phyloP scores from a whole-genome alignment of 176 grass and related monocot genomes.

The Poa annua region DNA sequence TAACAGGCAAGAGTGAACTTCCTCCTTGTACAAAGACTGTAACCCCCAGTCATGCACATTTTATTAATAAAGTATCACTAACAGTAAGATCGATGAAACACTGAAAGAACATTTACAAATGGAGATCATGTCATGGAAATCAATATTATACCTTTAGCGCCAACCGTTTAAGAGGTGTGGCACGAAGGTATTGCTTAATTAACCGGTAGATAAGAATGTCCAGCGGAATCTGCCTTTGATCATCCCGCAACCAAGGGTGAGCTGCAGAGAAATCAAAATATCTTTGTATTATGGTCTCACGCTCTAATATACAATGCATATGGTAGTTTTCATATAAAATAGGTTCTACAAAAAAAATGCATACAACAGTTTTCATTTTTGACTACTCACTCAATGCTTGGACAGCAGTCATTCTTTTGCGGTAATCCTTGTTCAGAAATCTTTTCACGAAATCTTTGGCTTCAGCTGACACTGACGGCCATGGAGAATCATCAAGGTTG shows the following conservation, averaged over 20 bases:
- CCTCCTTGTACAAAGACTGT: background rate
- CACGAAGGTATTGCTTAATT: slow-evolving; percentile 92
- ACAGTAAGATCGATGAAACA: slow-evolving; percentile 31
- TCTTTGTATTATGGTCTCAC: slow-evolving; percentile 7
- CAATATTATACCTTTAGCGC: slow-evolving; percentile 66
- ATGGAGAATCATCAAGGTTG: slow-evolving; percentile 93
- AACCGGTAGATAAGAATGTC: slow-evolving; percentile 86
- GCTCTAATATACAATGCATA: slow-evolving; percentile 6
- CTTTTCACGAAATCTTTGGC: slow-evolving; percentile 99
- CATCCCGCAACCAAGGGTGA: slow-evolving; percentile 90
- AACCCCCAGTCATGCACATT: slow-evolving; percentile 16
- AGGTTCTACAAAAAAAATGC: background rate
- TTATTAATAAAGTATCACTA: slow-evolving; percentile 20
- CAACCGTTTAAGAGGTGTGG: slow-evolving; percentile 83
- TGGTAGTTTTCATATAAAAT: slow-evolving; percentile 4
- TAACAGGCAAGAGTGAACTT: background rate
- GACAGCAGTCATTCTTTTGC: slow-evolving; percentile 99
- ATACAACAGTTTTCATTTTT: background rate
- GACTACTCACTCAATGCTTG: slow-evolving; percentile 93
- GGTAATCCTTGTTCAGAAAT: slow-evolving; percentile 96
- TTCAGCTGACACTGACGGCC: slow-evolving; percentile 81
- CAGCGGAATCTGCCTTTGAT: slow-evolving; percentile 71
- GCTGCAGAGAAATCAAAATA: slow-evolving; percentile 48
- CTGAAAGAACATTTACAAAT: slow-evolving; percentile 33
- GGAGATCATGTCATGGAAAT: slow-evolving; percentile 27